Percentiles rank a stretch among this genome's conserved stretches.
Evolutionary conservation across 192 early-diverging fungal genomes (phyloP).

Genomic region (Backusella tuberculispora): DNA sequence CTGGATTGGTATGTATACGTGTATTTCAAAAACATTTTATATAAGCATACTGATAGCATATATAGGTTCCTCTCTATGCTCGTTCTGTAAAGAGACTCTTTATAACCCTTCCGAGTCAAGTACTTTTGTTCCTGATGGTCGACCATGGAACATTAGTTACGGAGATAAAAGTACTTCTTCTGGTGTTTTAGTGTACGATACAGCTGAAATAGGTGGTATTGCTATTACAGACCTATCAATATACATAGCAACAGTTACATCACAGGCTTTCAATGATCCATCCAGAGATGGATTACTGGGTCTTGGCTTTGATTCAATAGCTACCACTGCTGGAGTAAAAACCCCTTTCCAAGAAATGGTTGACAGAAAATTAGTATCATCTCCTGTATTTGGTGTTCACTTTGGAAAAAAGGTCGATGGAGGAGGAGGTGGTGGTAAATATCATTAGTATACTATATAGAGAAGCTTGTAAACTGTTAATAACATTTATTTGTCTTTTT

Average conservation of each 20-base stretch:
- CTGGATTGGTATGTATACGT: too few relatives aligned
- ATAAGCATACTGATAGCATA: too few relatives aligned
- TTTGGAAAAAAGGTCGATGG: conserved; percentile 52
- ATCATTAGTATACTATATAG: too few relatives aligned
- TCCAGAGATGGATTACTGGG: conserved; percentile 37
- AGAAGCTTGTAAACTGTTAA: too few relatives aligned
- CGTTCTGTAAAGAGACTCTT: too few relatives aligned
- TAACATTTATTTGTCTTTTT: not conserved
- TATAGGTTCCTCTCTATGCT: too few relatives aligned
- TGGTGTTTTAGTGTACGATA: conserved; percentile 34
- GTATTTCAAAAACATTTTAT: too few relatives aligned
- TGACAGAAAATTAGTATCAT: conserved; percentile 54
- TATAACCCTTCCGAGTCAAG: conserved; percentile 51
- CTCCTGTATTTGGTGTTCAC: conserved; percentile 73
- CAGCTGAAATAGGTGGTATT: conserved; percentile 33
- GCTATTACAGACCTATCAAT: conserved; percentile 31
- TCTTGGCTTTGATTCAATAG: conserved; percentile 35
- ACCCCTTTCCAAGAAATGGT: conserved; percentile 58
- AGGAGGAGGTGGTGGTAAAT: not conserved
- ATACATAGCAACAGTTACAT: conserved; percentile 26
- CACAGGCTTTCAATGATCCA: not conserved
- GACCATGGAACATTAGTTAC: conserved; percentile 54
- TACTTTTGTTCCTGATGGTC: conserved; percentile 54
- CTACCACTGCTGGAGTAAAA: conserved; percentile 22
- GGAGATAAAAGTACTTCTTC: conserved; percentile 43